phyloP scores from a whole-genome alignment of 78 protist genomes.

The Emiliania huxleyi region DNA sequence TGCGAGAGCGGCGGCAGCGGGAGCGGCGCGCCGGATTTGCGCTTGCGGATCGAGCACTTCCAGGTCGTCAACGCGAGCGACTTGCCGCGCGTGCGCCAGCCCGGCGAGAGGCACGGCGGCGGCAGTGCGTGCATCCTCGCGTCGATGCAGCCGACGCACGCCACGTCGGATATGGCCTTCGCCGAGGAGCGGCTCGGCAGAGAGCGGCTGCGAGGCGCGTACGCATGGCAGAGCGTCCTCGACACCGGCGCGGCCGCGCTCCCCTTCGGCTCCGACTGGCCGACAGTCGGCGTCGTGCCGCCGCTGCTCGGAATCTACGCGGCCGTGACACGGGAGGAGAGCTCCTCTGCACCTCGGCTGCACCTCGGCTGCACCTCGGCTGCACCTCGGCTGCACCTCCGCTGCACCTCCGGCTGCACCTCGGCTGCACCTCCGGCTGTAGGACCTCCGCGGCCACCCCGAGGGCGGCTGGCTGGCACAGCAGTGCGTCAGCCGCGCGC shows the following conservation, averaged over 20 bases:
- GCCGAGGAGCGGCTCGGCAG: not conserved
- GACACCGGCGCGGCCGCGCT: not conserved
- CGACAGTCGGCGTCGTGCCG: not conserved
- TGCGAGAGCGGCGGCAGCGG: not conserved
- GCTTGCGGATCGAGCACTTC: constrained; percentile 18
- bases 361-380: too few relatives aligned
- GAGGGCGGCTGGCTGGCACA: not conserved
- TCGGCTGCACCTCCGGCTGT: too few relatives aligned
- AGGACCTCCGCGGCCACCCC: not conserved
- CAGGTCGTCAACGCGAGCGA: not conserved
- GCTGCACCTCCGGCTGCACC: too few relatives aligned
- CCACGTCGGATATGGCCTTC: not conserved
- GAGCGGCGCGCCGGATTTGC: not conserved
- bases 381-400: too few relatives aligned
- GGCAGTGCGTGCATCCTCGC: not conserved
- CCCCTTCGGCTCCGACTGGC: constrained; percentile 21
- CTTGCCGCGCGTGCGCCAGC: not conserved
- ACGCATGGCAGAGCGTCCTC: not conserved
- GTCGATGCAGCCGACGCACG: constrained; percentile 25
- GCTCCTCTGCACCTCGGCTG: too few relatives aligned
- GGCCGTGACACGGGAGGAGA: not conserved
- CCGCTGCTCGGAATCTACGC: constrained; percentile 20
- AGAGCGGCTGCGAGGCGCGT: not conserved
- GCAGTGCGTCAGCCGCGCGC: not conserved
- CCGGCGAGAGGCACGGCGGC: not conserved